A percentile compares a stretch with the other conserved stretches of the same genome.
Evolutionary conservation across 495 filamentous ascomycete genomes (phyloP).

Genomic region (Clavariopsis aquatica): DNA sequence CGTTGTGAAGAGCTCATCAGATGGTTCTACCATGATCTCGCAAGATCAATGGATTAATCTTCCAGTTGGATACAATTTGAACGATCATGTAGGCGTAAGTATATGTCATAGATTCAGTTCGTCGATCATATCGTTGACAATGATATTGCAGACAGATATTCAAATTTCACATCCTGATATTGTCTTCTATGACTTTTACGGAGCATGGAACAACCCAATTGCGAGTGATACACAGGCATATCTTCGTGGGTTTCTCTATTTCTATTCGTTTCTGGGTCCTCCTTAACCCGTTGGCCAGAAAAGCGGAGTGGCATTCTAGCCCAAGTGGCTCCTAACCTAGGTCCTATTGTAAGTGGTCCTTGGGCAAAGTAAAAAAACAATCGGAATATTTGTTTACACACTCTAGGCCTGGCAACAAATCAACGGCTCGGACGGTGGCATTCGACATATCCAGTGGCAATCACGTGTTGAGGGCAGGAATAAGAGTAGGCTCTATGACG

Average conservation of each 20-base stretch:
- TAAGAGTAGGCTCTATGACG: slow-evolving; percentile 7
- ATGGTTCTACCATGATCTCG: slow-evolving; percentile 48
- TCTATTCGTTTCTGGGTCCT: neutral
- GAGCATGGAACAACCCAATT: slow-evolving; percentile 55
- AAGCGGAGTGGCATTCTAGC: slow-evolving; percentile 62
- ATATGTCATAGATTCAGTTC: neutral
- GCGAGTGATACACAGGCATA: slow-evolving; percentile 50
- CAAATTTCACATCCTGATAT: slow-evolving; percentile 63
- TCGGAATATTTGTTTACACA: neutral
- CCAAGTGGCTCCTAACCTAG: slow-evolving; percentile 67
- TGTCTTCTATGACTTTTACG: slow-evolving; percentile 64
- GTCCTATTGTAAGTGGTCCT: slow-evolving; percentile 49
- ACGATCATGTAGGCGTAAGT: slow-evolving; percentile 56
- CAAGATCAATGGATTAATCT: slow-evolving; percentile 69
- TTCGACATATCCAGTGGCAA: slow-evolving; percentile 67
- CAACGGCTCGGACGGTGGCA: slow-evolving; percentile 60
- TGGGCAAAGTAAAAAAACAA: neutral
- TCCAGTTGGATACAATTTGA: slow-evolving; percentile 73
- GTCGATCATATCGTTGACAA: neutral
- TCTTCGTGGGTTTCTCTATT: slow-evolving; percentile 32
- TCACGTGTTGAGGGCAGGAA: slow-evolving; percentile 56
- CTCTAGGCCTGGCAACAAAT: slow-evolving; percentile 56
- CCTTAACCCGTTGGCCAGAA: slow-evolving; percentile 31
- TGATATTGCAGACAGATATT: slow-evolving; percentile 64
- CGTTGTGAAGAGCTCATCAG: slow-evolving; percentile 36